Evolutionary conservation across 768 basidiomycete species (phyloP).

Genomic region (Kwoniella sp.): DNA sequence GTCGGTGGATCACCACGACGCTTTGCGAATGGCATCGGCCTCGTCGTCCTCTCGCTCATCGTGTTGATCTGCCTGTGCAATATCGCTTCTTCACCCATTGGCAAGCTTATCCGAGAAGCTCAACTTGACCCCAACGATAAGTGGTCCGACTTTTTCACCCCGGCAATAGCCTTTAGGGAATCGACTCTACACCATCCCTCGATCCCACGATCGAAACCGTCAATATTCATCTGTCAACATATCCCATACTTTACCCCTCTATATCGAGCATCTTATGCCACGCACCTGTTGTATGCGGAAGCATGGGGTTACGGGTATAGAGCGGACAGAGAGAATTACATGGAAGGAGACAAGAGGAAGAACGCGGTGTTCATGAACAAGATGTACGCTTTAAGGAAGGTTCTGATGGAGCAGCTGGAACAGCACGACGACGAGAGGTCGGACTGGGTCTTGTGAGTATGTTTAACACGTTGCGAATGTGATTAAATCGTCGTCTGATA

Average conservation of each 20-base stretch:
- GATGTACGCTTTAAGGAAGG: conserved; percentile 18
- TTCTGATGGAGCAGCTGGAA: conserved; percentile 12
- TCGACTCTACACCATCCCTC: neutral
- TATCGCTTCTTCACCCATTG: neutral
- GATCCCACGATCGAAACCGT: neutral
- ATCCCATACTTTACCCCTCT: conserved; percentile 10
- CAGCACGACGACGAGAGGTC: conserved; percentile 5
- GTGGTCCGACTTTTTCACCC: conserved; percentile 8
- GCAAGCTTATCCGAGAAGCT: neutral
- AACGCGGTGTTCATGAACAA: conserved; percentile 18
- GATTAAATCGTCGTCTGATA: neutral
- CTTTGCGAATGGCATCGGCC: neutral
- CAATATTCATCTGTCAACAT: conserved; percentile 25
- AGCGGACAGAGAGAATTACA: neutral
- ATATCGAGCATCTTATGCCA: conserved; percentile 18
- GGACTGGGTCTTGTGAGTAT: conserved; percentile 34
- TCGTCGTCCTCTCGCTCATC: neutral
- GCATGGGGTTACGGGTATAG: conserved; percentile 21
- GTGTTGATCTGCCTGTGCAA: neutral
- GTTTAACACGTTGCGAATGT: neutral
- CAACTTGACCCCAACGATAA: neutral
- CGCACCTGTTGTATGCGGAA: conserved; percentile 10
- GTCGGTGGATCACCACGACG: neutral
- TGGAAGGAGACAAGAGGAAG: neutral
- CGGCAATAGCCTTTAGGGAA: neutral